Percentiles rank a stretch among this genome's conserved stretches.
phyloP scores from a whole-genome alignment of 2,329 filamentous ascomycete species.

The Ceratocystis harringtonii region DNA sequence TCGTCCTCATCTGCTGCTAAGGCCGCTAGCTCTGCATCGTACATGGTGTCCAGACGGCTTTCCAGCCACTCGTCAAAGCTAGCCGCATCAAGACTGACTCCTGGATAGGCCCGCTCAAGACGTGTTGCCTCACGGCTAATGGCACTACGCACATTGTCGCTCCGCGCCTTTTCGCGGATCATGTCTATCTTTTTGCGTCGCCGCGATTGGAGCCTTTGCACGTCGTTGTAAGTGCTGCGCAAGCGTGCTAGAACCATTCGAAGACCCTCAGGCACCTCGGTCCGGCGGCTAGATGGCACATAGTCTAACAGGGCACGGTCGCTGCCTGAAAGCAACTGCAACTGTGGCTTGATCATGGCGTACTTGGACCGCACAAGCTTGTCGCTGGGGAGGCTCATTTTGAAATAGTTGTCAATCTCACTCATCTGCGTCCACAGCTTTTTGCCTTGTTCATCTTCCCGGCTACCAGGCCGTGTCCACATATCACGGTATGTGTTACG shows the following conservation, averaged over 20 bases:
- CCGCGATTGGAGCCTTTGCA: slow-evolving; percentile 66
- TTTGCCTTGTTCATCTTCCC: slow-evolving; percentile 46
- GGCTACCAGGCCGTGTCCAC: slow-evolving; percentile 60
- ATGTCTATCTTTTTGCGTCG: slow-evolving; percentile 65
- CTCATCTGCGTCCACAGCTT: slow-evolving; percentile 61
- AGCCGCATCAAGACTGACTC: slow-evolving; percentile 68
- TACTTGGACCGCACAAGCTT: slow-evolving; percentile 61
- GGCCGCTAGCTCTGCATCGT: slow-evolving; percentile 61
- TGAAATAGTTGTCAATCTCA: slow-evolving; percentile 80
- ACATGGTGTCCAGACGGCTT: slow-evolving; percentile 55
- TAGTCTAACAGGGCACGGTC: slow-evolving; percentile 74
- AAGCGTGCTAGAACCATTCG: slow-evolving; percentile 65
- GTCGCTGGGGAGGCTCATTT: slow-evolving; percentile 42
- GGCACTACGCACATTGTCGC: slow-evolving; percentile 77
- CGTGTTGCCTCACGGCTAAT: slow-evolving; percentile 71
- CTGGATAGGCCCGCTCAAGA: slow-evolving; percentile 72
- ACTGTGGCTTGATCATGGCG: slow-evolving; percentile 55
- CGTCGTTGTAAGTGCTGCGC: slow-evolving; percentile 69
- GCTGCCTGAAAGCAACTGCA: slow-evolving; percentile 62
- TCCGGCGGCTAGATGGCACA: slow-evolving; percentile 70
- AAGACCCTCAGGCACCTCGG: slow-evolving; percentile 64
- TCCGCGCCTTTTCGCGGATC: slow-evolving; percentile 61
- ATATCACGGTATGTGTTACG: slow-evolving; percentile 67
- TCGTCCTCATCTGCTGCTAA: slow-evolving; percentile 58
- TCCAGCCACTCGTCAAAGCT: slow-evolving; percentile 92